A percentile compares a stretch with the other conserved stretches of the same genome.
Conservation (phyloP, 768 basidiomycete genomes). For the Termitomyces sp. region DNA sequence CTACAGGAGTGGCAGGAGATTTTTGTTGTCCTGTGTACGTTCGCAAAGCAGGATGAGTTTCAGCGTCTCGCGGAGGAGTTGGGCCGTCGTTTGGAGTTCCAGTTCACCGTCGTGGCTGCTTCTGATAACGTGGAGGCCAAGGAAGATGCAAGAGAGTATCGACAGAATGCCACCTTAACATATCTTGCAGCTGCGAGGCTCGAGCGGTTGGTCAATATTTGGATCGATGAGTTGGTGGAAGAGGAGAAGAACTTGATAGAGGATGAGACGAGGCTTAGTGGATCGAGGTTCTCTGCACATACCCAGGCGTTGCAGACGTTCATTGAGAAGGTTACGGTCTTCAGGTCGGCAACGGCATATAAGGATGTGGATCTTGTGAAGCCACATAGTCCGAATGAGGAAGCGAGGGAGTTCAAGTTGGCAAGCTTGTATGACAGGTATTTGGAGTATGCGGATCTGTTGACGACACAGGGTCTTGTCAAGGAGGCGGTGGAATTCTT, state of each 20-base stretch:
- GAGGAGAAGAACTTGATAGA: conserved; percentile 60
- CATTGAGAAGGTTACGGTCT: conserved; percentile 94
- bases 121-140: conserved; percentile 39
- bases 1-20: conserved; percentile 93
- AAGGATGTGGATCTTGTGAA: conserved; percentile 63
- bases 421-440: conserved; percentile 87
- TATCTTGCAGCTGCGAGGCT: conserved; percentile 89
- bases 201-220: conserved; percentile 85
- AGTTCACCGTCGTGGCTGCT: conserved; percentile 54
- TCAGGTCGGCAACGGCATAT: conserved; percentile 82
- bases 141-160: conserved; percentile 42
- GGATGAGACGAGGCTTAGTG: conserved; percentile 31
- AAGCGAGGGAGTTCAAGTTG: conserved; percentile 72
- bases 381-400: conserved; percentile 31
- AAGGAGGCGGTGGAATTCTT: conserved; percentile 78
- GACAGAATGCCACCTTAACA: conserved; percentile 88
- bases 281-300: conserved; percentile 71
- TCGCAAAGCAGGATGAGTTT: conserved; percentile 83
- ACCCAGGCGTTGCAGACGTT: conserved; percentile 88
- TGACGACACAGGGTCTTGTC: conserved; percentile 86
- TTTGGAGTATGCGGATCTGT: conserved; percentile 91
- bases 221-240: conserved; percentile 85
- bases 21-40: conserved; percentile 95
- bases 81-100: conserved; percentile 85
- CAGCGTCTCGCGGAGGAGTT: conserved; percentile 85